Conservation (phyloP, 768 basidiomycete species). For the Coprinellus aureogranulatus region DNA sequence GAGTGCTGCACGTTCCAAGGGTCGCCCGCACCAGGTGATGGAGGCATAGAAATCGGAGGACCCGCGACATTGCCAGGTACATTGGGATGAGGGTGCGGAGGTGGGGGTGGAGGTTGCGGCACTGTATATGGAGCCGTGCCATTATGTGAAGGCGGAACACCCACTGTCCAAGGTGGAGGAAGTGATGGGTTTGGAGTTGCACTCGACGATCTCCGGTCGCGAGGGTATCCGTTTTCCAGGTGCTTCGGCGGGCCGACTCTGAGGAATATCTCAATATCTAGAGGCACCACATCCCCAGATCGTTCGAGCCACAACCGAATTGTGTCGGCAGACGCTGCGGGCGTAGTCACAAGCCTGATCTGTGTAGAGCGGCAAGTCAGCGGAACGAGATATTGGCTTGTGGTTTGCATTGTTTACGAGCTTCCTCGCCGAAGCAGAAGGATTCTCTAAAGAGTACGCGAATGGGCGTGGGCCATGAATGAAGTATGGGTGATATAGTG, state of each 20-base stretch:
- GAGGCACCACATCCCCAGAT: slow-evolving; percentile 64
- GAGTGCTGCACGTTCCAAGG: slow-evolving; percentile 21
- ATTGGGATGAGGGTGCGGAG: slow-evolving; percentile 23
- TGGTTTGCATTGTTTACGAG: background rate
- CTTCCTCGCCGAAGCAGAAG: background rate
- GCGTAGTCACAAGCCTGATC: slow-evolving; percentile 74
- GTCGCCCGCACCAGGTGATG: slow-evolving; percentile 35
- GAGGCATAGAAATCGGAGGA: slow-evolving; percentile 47
- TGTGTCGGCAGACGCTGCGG: slow-evolving; percentile 69
- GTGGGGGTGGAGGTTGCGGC: slow-evolving; percentile 28
- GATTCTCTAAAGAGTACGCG: background rate
- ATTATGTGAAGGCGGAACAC: slow-evolving; percentile 26
- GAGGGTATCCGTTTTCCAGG: background rate
- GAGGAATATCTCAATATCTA: slow-evolving; percentile 80
- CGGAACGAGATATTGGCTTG: background rate
- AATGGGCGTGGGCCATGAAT: background rate
- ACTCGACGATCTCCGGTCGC: slow-evolving; percentile 20
- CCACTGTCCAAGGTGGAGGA: slow-evolving; percentile 32
- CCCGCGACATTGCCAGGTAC: slow-evolving; percentile 31
- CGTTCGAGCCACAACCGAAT: slow-evolving; percentile 82
- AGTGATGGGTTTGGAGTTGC: slow-evolving; percentile 25
- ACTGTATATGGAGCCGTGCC: slow-evolving; percentile 34
- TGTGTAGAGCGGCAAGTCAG: slow-evolving; percentile 25
- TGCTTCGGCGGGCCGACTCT: slow-evolving; percentile 37
- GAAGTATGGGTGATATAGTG: background rate